Evolutionary conservation across 805 yeast species (phyloP), one percentile per base, ranked within the genome.

Genomic region (Candida stauntonica): DNA sequence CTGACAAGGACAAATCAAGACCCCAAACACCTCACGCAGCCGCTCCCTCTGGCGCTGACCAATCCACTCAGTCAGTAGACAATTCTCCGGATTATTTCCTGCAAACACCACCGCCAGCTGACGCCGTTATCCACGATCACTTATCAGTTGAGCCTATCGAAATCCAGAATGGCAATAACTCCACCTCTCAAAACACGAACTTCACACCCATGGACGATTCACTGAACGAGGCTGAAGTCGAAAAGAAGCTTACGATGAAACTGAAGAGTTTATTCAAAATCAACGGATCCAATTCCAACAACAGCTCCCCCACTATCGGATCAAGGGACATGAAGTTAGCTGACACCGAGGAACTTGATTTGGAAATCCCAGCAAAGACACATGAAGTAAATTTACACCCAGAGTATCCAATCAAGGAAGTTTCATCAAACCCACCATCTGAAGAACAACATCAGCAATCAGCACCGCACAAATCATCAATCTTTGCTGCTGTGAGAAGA

Each of bases 251-350:
- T 3, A 27, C 53, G 4, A 32, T 44, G 4, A 55, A 55, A 33
- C 29, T 55, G 16, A 55, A 48, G 33, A 46, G 38, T 17, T 34
- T 55, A 13, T 54, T 55, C 46, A 52, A 41, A 35, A 38, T 43
- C 31, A 47, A 41, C 18, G 24, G 24, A 7, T 38, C 55, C 6
- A 31, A 45, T 0, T 44, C 49, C 5, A 31, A 34, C 5, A 36
- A 24, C 11, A 29, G 26, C 5, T 51, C 60, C 1, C 53, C 58
- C 3, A 26, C 33, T 7, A 29, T 46, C 19, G 21, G 26, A 1
- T 30, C 52, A 2, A 47, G 37, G n/a, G 49, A 46, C 11, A 16
- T 12, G 4, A 39, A 40, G 17, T 14, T 4, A 8, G 36, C 20
- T 4, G 39, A 32, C n/a, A 26, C 30, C 3, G 49, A 43, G 9